Conservation (phyloP, 2,329 filamentous ascomycete species). For the Hymenoscyphus infarciens region DNA sequence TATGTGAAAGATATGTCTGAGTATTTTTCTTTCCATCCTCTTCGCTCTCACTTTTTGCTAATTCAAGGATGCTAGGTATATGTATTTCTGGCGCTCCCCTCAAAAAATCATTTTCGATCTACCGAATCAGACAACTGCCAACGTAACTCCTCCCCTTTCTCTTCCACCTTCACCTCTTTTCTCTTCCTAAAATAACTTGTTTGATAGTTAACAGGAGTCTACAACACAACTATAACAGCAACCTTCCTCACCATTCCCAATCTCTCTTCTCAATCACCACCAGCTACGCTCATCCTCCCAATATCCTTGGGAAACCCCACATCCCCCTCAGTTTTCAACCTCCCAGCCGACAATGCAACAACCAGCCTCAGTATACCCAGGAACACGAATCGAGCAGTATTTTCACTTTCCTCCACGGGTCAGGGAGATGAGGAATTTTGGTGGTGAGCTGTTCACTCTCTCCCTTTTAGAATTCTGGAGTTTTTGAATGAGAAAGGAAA, state of each 20-base stretch:
- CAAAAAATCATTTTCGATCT: slow-evolving; percentile 78
- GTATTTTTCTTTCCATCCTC: slow-evolving; percentile 38
- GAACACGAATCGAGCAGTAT: slow-evolving; percentile 63
- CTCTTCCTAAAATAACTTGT: not conserved
- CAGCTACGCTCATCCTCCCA: slow-evolving; percentile 64
- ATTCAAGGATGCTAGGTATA: slow-evolving; percentile 20
- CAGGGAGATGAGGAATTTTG: slow-evolving; percentile 77
- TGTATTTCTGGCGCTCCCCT: slow-evolving; percentile 59
- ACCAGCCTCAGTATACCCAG: slow-evolving; percentile 56
- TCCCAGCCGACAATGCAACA: slow-evolving; percentile 58
- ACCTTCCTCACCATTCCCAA: slow-evolving; percentile 57
- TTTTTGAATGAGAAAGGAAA: no score
- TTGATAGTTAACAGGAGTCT: slow-evolving; percentile 62
- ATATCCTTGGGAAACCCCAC: slow-evolving; percentile 49
- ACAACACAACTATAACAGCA: slow-evolving; percentile 68
- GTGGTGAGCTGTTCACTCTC: slow-evolving; percentile 56
- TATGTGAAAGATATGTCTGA: slow-evolving; percentile 74
- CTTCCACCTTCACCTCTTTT: not conserved
- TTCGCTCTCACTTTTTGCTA: not conserved
- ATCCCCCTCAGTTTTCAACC: slow-evolving; percentile 58
- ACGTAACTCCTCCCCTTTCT: slow-evolving; percentile 46
- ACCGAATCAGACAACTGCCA: slow-evolving; percentile 47
- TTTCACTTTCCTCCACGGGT: slow-evolving; percentile 71
- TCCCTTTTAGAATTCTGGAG: no score
- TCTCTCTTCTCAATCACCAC: slow-evolving; percentile 32